Conservation (phyloP, 805 yeast genomes). For the Kregervanrija delftensis region DNA sequence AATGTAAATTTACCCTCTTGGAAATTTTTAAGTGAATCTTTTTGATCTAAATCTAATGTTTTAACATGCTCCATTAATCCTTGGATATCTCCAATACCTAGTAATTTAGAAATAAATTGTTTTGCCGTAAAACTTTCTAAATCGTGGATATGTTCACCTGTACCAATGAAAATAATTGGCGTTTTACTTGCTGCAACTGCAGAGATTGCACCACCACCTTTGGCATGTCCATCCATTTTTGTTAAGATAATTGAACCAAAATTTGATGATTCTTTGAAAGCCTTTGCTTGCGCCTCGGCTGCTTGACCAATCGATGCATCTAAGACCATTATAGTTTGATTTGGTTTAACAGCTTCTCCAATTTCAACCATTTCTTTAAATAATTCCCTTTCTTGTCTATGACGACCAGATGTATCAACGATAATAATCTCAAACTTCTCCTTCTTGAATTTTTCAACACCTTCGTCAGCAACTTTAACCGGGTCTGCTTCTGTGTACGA, state of each 20-base stretch:
- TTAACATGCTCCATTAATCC: slow-evolving; percentile 92
- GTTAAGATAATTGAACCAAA: slow-evolving; percentile 94
- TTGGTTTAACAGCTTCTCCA: slow-evolving; percentile 80
- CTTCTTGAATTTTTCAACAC: slow-evolving; percentile 84
- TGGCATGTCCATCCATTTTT: slow-evolving; percentile 97
- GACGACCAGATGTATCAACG: slow-evolving; percentile 98
- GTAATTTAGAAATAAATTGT: slow-evolving; percentile 80
- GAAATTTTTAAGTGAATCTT: slow-evolving; percentile 84
- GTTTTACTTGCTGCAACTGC: slow-evolving; percentile 97
- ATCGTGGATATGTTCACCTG: slow-evolving; percentile 95
- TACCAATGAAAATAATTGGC: slow-evolving; percentile 93
- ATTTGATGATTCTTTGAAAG: slow-evolving; percentile 87
- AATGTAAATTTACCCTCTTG: slow-evolving; percentile 93
- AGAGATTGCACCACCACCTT: slow-evolving; percentile 98
- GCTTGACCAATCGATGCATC: slow-evolving; percentile 99
- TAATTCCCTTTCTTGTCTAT: slow-evolving; percentile 86
- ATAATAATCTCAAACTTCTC: slow-evolving; percentile 90
- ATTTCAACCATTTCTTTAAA: slow-evolving; percentile 95
- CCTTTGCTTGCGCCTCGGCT: slow-evolving; percentile 89
- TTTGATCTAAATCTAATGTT: slow-evolving; percentile 79
- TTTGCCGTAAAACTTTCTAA: slow-evolving; percentile 87
- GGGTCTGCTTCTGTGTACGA: slow-evolving; percentile 95
- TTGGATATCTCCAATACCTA: slow-evolving; percentile 94
- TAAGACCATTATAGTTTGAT: slow-evolving; percentile 94
- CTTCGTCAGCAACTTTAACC: slow-evolving; percentile 82